Conservation (phyloP, 108 stramenopile genomes). For the Aurantiochytrium sp. region DNA sequence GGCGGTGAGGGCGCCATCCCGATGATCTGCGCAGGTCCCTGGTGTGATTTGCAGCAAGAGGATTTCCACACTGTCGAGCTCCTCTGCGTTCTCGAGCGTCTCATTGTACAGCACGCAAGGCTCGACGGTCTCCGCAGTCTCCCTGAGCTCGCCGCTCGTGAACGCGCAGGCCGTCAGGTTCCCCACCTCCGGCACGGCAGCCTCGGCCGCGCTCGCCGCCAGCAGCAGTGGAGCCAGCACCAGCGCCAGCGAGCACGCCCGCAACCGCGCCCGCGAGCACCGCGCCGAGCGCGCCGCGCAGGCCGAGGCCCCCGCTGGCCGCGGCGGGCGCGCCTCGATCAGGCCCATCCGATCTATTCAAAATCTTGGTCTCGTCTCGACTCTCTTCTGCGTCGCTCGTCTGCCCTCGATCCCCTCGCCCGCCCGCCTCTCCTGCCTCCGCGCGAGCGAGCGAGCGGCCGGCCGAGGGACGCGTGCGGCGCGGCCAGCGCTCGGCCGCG, state of each 20-base stretch:
- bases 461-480: no score
- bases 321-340: no score
- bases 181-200: neutral
- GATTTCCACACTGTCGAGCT: neutral
- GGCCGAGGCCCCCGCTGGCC: no score
- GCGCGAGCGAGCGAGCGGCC: no score
- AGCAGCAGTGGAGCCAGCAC: neutral
- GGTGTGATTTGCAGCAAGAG: neutral
- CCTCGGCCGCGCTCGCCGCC: neutral
- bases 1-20: slow-evolving; percentile 36
- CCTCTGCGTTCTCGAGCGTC: neutral
- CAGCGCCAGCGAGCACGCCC: neutral
- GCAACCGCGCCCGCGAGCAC: no score
- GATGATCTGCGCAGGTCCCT: neutral
- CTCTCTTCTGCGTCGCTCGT: no score
- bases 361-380: no score
- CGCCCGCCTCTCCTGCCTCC: no score
- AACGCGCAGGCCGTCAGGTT: neutral
- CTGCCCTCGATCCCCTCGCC: no score
- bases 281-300: no score
- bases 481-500: no score
- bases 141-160: neutral
- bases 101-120: slow-evolving; percentile 17
- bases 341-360: no score
- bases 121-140: neutral